Percentiles rank a stretch among this genome's conserved stretches.
phyloP scores from a whole-genome alignment of 306 rosid species.

The Trichosanthes truncata region DNA sequence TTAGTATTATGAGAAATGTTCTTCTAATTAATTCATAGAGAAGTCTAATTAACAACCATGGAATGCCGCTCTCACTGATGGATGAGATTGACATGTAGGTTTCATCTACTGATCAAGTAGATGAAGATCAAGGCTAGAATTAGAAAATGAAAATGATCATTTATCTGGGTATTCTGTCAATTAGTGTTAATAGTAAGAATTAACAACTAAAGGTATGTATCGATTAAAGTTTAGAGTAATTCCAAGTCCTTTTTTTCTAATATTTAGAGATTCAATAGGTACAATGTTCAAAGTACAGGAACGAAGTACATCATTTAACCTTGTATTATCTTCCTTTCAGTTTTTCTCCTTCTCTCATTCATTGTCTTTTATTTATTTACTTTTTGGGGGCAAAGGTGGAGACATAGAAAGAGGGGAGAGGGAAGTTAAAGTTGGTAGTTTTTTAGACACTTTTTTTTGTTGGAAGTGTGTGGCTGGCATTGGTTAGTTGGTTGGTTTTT shows the following conservation, averaged over 20 bases:
- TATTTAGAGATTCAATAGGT: neutral
- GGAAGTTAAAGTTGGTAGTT: neutral
- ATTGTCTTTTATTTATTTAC: neutral
- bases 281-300: neutral
- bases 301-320: neutral
- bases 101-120: neutral
- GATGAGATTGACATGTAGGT: neutral
- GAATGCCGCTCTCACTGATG: neutral
- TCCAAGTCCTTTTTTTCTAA: neutral
- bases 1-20: neutral
- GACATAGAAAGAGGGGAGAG: neutral
- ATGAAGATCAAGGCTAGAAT: neutral
- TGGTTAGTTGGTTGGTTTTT: neutral
- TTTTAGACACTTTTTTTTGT: neutral
- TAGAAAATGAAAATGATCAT: neutral
- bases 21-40: neutral
- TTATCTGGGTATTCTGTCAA: neutral
- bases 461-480: neutral
- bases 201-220: neutral
- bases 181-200: neutral
- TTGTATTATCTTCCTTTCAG: neutral
- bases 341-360: neutral
- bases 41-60: neutral
- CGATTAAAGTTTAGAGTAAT: neutral
- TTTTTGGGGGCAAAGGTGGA: neutral